These are phyloP conservation scores for Suhomyces vadensis DNA, from an alignment of 805 yeast species.

Conservation along the genomic window DNA sequence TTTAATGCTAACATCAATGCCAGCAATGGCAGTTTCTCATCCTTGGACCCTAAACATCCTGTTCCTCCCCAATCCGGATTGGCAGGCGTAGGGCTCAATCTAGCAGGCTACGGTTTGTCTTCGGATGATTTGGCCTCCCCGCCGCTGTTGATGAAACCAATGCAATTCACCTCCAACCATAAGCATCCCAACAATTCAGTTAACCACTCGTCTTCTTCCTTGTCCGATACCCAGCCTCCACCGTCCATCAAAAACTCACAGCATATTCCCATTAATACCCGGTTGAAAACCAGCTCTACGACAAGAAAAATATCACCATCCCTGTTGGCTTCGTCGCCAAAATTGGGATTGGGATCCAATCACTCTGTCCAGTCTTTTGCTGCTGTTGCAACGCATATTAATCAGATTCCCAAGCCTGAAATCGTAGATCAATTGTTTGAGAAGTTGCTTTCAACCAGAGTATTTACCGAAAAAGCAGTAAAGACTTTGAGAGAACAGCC, in stretches of 20 bases:
- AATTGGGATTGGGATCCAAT: slow-evolving; percentile 1
- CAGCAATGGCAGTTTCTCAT: slow-evolving; percentile 10
- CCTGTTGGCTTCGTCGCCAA: background rate
- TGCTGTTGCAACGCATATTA: slow-evolving; percentile 31
- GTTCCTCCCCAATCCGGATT: slow-evolving; percentile 9
- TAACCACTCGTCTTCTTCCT: background rate
- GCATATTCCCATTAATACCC: slow-evolving; percentile 5
- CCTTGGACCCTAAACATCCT: slow-evolving; percentile 16
- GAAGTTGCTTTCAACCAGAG: slow-evolving; percentile 36
- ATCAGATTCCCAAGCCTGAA: slow-evolving; percentile 35
- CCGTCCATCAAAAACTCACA: slow-evolving; percentile 3
- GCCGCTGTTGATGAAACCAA: slow-evolving; percentile 18
- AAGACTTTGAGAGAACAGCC: slow-evolving; percentile 33
- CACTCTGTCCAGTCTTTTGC: slow-evolving; percentile 36
- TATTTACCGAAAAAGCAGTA: slow-evolving; percentile 36
- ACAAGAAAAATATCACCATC: slow-evolving; percentile 8
- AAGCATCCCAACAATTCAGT: background rate
- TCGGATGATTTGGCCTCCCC: slow-evolving; percentile 28
- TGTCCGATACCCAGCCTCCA: slow-evolving; percentile 5
- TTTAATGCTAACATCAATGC: background rate
- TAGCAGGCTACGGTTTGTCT: slow-evolving; percentile 32
- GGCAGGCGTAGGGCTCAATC: slow-evolving; percentile 26
- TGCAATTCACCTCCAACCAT: background rate
- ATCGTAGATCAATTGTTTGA: slow-evolving; percentile 44
- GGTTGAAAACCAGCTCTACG: slow-evolving; percentile 5